Evolutionary conservation across 306 rosid species (phyloP), one percentile per base, ranked within the genome.

Genomic region (Begonia peltatifolia): DNA sequence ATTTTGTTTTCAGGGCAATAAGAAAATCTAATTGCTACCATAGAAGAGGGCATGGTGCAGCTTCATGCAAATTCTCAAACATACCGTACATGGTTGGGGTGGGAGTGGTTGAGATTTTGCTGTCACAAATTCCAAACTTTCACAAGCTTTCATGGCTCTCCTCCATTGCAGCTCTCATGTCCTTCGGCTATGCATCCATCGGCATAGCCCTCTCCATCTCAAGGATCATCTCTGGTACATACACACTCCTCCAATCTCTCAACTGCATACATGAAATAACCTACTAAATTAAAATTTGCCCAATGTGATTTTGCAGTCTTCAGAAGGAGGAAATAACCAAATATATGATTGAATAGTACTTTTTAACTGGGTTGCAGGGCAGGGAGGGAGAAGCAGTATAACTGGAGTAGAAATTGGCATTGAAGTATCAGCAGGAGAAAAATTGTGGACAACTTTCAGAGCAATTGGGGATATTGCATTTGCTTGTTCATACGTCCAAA

Each of bases 391-490:
- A 41, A 59, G 80, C 12, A 67, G 65, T 52, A 41, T 70, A 53
- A 70, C 58, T 0, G 84, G 78, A 46, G 64, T 18, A 20, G 56
- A 53, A 23, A 43, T 62, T 11, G 84, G 81, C 4, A 52, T 69
- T 23, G 73, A 61, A 16, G 20, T 74, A 35, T 66, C 81, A 9
- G 35, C 11, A 4, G 61, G 43, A 46, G 78, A 74, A 18, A 78
- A 74, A 62, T 1, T 62, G 17, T 68, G 75, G 81, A 62, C 56
- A 43, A 67, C 47, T 48, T 67, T 65, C 56, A 74, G 71, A 58
- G 59, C 76, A 42, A 20, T 78, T 63, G 84, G 84, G 47, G 72
- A 68, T 16, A 6, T 76, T 23, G 78, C 81, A 60, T 64, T 76
- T 52, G 81, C 78, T 15, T 36, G 58, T 47, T 14, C 14, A 11